Base-by-base conservation (phyloP, 495 filamentous ascomycete genomes). In the Xanthoparmelia taractica region DNA sequence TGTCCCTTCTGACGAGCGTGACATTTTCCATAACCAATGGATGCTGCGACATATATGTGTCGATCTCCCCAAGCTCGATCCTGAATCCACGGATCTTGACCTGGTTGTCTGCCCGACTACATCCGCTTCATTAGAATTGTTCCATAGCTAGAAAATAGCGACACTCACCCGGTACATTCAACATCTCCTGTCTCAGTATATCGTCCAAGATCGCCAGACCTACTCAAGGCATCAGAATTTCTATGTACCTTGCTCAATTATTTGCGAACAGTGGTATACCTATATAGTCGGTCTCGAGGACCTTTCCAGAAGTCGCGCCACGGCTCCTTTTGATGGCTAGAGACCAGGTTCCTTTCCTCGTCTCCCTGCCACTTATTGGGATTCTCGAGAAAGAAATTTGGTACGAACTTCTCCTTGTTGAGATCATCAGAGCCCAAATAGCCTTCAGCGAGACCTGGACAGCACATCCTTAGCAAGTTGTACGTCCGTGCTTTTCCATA, bases 11-110 rank as follows among this genome's bases (percentile, higher is more conserved):
- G 0, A 97, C 86, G 3, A 98, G 74, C 1, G 94, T 97, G 58
- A 92, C 85, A 74, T 91, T 92, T 65, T 98, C 94, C 23, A 89
- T 77, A 8, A 97, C 83, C 6, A 96, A 73, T 8, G 85, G 85
- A 73, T 96, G 85, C 50, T 87, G 83, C 11, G 60, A 64, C 25
- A 97, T 77, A 69, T 92, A 85, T 45, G 83, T 92, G 71, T 97
- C 92, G 63, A 97, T 96, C 60, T 97, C 94, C 64, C 89, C 89
- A 34, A 97, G 85, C 74, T 97, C 93, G 67, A 97, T 95, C 58
- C 93, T 81, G 79, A 97, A 97, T 8, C 93, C 93, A 58, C 93
- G 87, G 66, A 97, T 96, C 33, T 97, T 97, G 71, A 96, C 88
- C 68, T 97, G 94, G 68, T 90, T 82, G 69, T 98, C 94, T 13